A percentile compares a stretch with the other conserved stretches of the same genome.
These are phyloP conservation scores for Marsdenia floribunda DNA, from an alignment of 257 asterid species.

Conservation along the genomic window DNA sequence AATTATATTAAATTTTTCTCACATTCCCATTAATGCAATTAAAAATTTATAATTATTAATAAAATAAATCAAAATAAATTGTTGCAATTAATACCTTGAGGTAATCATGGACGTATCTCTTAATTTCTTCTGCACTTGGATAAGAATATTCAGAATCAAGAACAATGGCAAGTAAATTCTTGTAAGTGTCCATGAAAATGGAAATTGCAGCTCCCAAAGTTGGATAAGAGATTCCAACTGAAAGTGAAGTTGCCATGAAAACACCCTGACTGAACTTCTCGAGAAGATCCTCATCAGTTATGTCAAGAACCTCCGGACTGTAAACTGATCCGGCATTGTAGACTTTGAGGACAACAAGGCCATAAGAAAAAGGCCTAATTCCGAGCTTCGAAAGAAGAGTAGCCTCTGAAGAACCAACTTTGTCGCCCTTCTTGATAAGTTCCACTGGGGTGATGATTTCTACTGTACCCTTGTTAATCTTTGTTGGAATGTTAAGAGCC, in stretches of 20 bases:
- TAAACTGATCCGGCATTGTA: slow-evolving; percentile 86
- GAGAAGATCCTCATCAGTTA: slow-evolving; percentile 79
- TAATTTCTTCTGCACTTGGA: slow-evolving; percentile 81
- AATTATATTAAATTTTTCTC: neutral
- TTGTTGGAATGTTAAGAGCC: slow-evolving; percentile 95
- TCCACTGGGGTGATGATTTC: slow-evolving; percentile 96
- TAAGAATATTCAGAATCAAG: slow-evolving; percentile 70
- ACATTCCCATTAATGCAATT: neutral
- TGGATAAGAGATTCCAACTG: slow-evolving; percentile 75
- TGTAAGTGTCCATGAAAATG: slow-evolving; percentile 77
- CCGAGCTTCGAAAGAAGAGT: slow-evolving; percentile 89
- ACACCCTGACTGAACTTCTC: slow-evolving; percentile 74
- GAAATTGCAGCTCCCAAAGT: slow-evolving; percentile 86
- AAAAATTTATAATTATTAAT: neutral
- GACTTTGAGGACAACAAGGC: slow-evolving; percentile 58
- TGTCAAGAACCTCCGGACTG: slow-evolving; percentile 76
- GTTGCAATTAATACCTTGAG: slow-evolving; percentile 49
- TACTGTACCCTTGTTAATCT: slow-evolving; percentile 97
- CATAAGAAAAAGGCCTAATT: slow-evolving; percentile 89
- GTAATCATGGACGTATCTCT: slow-evolving; percentile 38
- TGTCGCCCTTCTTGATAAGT: slow-evolving; percentile 91
- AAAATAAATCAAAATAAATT: neutral
- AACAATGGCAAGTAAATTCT: slow-evolving; percentile 67
- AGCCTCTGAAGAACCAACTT: slow-evolving; percentile 97
- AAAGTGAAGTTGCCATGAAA: slow-evolving; percentile 60